Evolutionary conservation across 805 yeast species (phyloP).

Genomic region (Brettanomyces custersianus): DNA sequence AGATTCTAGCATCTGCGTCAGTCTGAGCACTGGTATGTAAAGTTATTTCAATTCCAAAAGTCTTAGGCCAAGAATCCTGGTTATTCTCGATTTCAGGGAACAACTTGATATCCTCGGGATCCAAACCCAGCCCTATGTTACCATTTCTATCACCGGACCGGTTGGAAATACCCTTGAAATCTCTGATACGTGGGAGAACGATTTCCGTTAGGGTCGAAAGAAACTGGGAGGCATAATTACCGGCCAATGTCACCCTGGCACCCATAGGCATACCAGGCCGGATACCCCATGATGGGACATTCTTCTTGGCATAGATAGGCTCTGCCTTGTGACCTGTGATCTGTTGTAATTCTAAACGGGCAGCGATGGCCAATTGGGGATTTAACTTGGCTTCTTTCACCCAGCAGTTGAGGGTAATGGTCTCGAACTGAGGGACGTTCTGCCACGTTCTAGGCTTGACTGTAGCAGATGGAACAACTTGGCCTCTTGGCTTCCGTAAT

Average conservation of each 20-base stretch:
- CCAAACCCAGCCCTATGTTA: conserved; percentile 76
- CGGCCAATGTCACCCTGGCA: conserved; percentile 68
- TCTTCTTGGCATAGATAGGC: conserved; percentile 63
- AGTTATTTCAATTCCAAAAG: conserved; percentile 80
- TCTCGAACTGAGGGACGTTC: conserved; percentile 64
- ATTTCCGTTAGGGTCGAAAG: conserved; percentile 79
- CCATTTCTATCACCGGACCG: conserved; percentile 80
- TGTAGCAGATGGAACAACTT: conserved; percentile 65
- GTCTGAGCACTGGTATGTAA: conserved; percentile 84
- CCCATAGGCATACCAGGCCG: conserved; percentile 90
- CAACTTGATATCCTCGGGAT: conserved; percentile 62
- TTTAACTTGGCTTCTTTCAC: conserved; percentile 64
- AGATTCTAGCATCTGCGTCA: conserved; percentile 80
- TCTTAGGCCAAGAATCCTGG: conserved; percentile 81
- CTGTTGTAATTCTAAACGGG: conserved; percentile 77
- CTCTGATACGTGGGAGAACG: conserved; percentile 88
- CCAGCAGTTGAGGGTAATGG: conserved; percentile 69
- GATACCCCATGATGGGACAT: conserved; percentile 78
- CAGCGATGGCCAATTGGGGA: conserved; percentile 65
- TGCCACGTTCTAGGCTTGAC: conserved; percentile 54
- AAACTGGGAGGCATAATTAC: conserved; percentile 80
- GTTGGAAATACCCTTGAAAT: conserved; percentile 70
- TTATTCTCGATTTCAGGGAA: conserved; percentile 93
- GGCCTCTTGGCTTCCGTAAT: conserved; percentile 65
- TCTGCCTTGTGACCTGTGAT: conserved; percentile 86